phyloP scores from a whole-genome alignment of 441 rosid species.

The Macaranga tanarius region DNA sequence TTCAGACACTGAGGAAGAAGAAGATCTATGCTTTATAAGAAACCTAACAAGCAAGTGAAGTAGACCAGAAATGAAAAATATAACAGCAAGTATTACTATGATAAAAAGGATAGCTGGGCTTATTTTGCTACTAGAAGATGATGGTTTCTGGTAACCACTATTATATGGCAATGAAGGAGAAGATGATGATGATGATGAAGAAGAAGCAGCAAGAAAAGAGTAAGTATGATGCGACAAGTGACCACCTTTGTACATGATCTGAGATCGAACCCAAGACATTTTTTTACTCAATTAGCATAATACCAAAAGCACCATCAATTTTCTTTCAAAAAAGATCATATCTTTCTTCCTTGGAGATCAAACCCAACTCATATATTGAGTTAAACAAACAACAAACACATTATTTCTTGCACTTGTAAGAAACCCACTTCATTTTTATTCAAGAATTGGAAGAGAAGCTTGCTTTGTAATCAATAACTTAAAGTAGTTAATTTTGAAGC shows the following conservation, averaged over 20 bases:
- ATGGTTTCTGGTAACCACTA: constrained; percentile 40
- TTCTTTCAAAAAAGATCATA: constrained; percentile 10
- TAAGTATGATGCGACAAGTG: constrained; percentile 25
- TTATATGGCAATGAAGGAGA: constrained; percentile 37
- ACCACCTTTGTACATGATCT: constrained; percentile 31
- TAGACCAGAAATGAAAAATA: constrained; percentile 69
- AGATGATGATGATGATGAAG: constrained; percentile 36
- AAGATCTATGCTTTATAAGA: constrained; percentile 48
- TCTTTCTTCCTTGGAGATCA: constrained; percentile 24
- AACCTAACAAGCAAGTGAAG: constrained; percentile 71
- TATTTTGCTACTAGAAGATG: constrained; percentile 52
- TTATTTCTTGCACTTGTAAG: constrained; percentile 33
- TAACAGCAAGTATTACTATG: constrained; percentile 57
- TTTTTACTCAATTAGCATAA: constrained; percentile 40
- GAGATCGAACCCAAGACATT: constrained; percentile 45
- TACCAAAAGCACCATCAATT: constrained; percentile 23
- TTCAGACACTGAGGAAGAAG: constrained; percentile 52
- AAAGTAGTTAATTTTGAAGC: constrained; percentile 31
- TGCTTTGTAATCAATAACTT: constrained; percentile 31
- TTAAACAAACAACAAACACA: constrained; percentile 35
- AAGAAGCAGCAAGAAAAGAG: constrained; percentile 36
- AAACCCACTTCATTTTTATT: constrained; percentile 29
- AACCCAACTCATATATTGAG: constrained; percentile 32
- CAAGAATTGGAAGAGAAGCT: constrained; percentile 22
- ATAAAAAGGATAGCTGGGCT: constrained; percentile 64